phyloP scores from a whole-genome alignment of 2,329 filamentous ascomycete genomes.

The Purpureocillium lavendulum region DNA sequence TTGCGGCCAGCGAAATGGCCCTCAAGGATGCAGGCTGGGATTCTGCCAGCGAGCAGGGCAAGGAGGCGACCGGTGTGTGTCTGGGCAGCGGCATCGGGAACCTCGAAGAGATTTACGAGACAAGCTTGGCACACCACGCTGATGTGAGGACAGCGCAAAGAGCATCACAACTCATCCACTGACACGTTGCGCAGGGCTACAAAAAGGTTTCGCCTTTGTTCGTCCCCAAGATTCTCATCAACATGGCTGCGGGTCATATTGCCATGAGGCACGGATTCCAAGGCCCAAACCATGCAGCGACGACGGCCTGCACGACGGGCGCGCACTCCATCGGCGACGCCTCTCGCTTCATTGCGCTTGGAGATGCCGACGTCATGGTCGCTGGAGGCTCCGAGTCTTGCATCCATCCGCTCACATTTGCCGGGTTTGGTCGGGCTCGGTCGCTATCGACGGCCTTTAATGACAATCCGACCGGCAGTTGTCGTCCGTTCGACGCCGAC shows the following conservation, averaged over 20 bases:
- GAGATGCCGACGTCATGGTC: constrained; percentile 90
- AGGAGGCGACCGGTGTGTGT: constrained; percentile 78
- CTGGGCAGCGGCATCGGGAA: constrained; percentile 94
- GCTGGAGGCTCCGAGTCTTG: constrained; percentile 94
- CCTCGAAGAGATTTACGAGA: constrained; percentile 81
- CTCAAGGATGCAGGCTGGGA: constrained; percentile 75
- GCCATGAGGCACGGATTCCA: constrained; percentile 86
- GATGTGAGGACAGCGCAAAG: constrained; percentile 43
- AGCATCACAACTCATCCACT: background rate
- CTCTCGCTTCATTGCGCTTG: constrained; percentile 81
- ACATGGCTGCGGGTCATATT: constrained; percentile 88
- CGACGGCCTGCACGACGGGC: constrained; percentile 93
- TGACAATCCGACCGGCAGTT: constrained; percentile 58
- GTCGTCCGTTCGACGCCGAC: constrained; percentile 76
- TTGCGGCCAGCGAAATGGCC: constrained; percentile 81
- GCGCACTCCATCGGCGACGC: constrained; percentile 93
- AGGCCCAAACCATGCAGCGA: constrained; percentile 86
- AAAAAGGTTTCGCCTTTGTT: constrained; percentile 90
- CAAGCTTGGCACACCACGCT: constrained; percentile 66
- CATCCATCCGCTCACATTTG: constrained; percentile 87
- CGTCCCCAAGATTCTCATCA: constrained; percentile 87
- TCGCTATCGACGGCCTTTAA: constrained; percentile 82
- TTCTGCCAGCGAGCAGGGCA: constrained; percentile 49
- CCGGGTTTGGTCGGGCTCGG: constrained; percentile 81
- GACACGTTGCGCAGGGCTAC: constrained; percentile 56